Evolutionary conservation across 208 protist genomes (phyloP).

Genomic region (Phytomonas francai): DNA sequence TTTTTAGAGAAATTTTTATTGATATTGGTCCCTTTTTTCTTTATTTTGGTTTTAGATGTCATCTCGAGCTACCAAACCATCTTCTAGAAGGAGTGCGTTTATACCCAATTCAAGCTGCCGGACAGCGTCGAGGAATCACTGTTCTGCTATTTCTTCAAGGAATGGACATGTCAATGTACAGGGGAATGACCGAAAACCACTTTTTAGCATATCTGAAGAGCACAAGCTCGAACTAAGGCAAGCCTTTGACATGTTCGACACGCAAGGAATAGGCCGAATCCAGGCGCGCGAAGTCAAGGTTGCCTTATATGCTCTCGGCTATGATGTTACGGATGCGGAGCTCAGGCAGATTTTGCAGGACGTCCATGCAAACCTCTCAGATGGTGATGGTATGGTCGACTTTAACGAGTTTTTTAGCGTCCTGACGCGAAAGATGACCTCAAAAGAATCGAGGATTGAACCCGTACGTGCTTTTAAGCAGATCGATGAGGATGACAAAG

Average conservation of each 20-base stretch:
- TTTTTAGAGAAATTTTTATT: constrained; percentile 11
- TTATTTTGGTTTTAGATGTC: constrained; percentile 7
- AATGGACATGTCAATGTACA: neutral
- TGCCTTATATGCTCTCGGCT: constrained; percentile 90
- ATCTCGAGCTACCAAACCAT: neutral
- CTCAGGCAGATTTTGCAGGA: constrained; percentile 72
- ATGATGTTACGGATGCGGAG: constrained; percentile 88
- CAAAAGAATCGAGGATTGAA: constrained; percentile 73
- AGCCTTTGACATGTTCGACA: constrained; percentile 96
- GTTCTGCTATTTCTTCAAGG: constrained; percentile 6
- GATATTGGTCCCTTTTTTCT: constrained; percentile 13
- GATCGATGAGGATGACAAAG: constrained; percentile 90
- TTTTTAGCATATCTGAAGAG: constrained; percentile 60
- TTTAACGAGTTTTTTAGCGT: constrained; percentile 90
- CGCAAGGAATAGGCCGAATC: constrained; percentile 86
- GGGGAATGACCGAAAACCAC: constrained; percentile 7
- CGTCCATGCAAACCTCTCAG: constrained; percentile 41
- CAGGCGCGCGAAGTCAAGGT: constrained; percentile 87
- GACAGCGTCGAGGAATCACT: neutral
- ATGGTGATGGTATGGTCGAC: constrained; percentile 51
- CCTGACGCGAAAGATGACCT: constrained; percentile 75
- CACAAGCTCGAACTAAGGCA: constrained; percentile 85
- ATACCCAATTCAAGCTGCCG: neutral
- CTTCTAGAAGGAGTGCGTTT: neutral
- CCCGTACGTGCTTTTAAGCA: constrained; percentile 89